phyloP scores from a whole-genome alignment of 2,329 filamentous ascomycete species.

The Trichophaea hybrida region DNA sequence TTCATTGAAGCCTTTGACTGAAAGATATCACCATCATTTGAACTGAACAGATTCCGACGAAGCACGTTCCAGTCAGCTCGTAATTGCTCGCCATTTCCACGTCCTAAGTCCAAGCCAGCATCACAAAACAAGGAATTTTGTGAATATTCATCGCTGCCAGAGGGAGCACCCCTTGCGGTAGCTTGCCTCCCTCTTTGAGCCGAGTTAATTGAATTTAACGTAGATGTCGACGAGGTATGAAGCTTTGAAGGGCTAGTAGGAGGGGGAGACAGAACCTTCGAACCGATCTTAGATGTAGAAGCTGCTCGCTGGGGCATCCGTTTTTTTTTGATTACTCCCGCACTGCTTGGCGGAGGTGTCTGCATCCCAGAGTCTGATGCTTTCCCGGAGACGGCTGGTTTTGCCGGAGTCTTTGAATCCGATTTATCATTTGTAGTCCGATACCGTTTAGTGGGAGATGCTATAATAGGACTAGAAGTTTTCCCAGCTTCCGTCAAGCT shows the following conservation, averaged over 20 bases:
- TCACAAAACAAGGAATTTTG: too few species aligned
- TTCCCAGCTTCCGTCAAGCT: too few species aligned
- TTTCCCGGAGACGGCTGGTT: too few species aligned
- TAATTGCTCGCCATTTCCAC: neutral
- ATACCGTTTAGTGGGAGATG: conserved; percentile 20
- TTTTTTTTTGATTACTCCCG: conserved; percentile 8
- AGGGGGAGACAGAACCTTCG: neutral
- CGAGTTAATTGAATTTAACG: neutral
- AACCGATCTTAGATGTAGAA: neutral
- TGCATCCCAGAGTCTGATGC: conserved; percentile 20
- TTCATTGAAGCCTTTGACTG: neutral
- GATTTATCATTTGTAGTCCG: neutral
- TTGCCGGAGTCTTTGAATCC: too few species aligned
- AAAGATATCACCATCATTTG: neutral
- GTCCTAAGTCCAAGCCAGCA: too few species aligned
- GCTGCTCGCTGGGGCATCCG: neutral
- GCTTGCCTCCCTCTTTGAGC: neutral
- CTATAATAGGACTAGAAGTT: conserved; percentile 11
- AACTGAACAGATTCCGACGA: neutral
- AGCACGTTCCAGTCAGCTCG: neutral
- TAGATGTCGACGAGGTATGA: neutral
- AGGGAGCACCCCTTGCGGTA: neutral
- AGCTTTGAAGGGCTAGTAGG: neutral
- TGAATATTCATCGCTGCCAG: too few species aligned
- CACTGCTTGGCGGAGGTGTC: conserved; percentile 21